Base-by-base conservation (phyloP, 2,329 filamentous ascomycete genomes). In the Aspergillus unguis region DNA sequence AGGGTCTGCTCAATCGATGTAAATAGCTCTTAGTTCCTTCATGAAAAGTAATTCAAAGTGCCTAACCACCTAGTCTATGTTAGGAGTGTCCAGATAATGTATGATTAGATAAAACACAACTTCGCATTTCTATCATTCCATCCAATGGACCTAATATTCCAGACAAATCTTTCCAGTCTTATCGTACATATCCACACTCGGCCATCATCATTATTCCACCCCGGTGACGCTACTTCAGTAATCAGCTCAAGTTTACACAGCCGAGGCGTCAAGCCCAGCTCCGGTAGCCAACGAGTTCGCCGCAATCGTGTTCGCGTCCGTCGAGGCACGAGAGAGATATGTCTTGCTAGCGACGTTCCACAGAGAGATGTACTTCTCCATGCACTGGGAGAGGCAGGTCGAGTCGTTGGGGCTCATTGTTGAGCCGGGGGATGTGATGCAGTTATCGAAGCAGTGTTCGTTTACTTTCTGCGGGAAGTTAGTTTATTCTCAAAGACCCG, bases 301-400 rank as follows among this genome's bases (percentile, higher is more conserved):
- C 5, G 55, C 58, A 35, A 60, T 50, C 27, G 57, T 75, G 75
- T 86, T 85, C 59, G 79, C 78, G 71, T 86, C 83, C 72, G 84
- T 71, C 61, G 82, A 57, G 37, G 74, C 58, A 11, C 72, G 79
- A 57, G 73, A 72, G 65, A 90, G 82, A 70, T 90, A 90, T 37
- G 85, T 79, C 44, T 78, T 72, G 75, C 85, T 87, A 65, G 89
- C 85, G 58, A 81, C 76, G 74, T 91, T 91, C 88, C 88, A 92
- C 8, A 87, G 81, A 31, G 80, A 75, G 79, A 92, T 89, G 78
- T 92, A 92, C 73, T 92, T 92, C 65, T 92, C 87, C 83, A 91
- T 88, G 77, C 88, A 92, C 55, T 81, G 78, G 23, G 81, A 88
- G 66, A 88, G 80, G 76, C 88, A 92, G 25, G 81, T 78, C 66